Conservation (phyloP, 2,329 filamentous ascomycete species). For the Chaetoscypha palmicola region DNA sequence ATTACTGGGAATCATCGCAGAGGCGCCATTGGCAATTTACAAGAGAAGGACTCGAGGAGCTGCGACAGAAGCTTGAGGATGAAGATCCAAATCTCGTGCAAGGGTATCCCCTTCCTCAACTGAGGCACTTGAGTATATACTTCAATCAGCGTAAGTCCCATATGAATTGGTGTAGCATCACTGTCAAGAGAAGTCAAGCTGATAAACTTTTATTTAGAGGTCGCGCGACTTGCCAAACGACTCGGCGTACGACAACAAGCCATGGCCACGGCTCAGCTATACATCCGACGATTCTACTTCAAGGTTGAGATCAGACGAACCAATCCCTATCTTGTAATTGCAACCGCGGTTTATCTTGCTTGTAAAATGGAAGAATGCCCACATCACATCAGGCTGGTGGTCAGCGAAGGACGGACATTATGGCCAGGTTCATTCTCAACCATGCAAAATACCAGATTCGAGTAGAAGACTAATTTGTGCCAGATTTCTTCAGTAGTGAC, state of each 20-base stretch:
- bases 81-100: conserved; percentile 67
- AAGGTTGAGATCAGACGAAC: conserved; percentile 86
- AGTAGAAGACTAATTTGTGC: conserved; percentile 9
- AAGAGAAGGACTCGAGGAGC: conserved; percentile 67
- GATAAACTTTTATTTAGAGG: conserved; percentile 45
- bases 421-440: conserved; percentile 69
- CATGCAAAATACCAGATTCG: too few relatives aligned
- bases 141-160: conserved; percentile 71
- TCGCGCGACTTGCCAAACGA: conserved; percentile 76
- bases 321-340: conserved; percentile 86
- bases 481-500: conserved; percentile 56
- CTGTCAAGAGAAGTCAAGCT: background rate
- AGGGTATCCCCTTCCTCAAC: conserved; percentile 75
- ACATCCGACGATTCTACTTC: conserved; percentile 88
- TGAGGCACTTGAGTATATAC: conserved; percentile 79
- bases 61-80: conserved; percentile 70
- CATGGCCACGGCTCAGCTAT: conserved; percentile 88
- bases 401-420: conserved; percentile 75
- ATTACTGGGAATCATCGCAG: conserved; percentile 95
- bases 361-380: conserved; percentile 98
- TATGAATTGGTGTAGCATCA: background rate
- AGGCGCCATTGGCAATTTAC: conserved; percentile 85
- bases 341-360: conserved; percentile 90
- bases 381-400: conserved; percentile 88
- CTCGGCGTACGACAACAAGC: conserved; percentile 84